Percentiles rank a stretch among this genome's conserved stretches.
Conservation (phyloP, 2,329 filamentous ascomycete species). For the Aspergillus spinulosporus region DNA sequence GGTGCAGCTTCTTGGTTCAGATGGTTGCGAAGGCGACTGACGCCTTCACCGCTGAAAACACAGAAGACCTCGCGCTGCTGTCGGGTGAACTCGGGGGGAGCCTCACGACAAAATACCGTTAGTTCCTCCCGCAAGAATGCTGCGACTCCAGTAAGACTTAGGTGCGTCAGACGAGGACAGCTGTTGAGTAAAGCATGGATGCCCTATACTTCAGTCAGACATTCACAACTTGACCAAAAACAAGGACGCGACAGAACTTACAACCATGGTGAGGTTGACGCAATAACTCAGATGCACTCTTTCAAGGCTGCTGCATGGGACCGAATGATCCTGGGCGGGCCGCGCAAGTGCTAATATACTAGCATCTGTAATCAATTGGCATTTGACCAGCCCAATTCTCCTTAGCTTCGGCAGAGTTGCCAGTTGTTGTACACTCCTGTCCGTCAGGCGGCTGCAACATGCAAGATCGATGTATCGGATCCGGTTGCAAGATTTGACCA, state of each 20-base stretch:
- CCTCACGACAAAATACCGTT: slow-evolving; percentile 79
- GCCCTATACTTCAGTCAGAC: slow-evolving; percentile 57
- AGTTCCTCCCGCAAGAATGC: slow-evolving; percentile 90
- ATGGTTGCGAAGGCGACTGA: slow-evolving; percentile 72
- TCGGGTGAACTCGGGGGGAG: slow-evolving; percentile 87
- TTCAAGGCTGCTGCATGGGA: slow-evolving; percentile 72
- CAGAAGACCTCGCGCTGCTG: slow-evolving; percentile 96
- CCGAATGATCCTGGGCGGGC: slow-evolving; percentile 56
- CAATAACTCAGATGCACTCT: slow-evolving; percentile 97
- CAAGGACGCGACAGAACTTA: slow-evolving; percentile 46
- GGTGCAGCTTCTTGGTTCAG: slow-evolving; percentile 58
- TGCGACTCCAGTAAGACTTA: slow-evolving; percentile 90
- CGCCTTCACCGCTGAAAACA: slow-evolving; percentile 89
- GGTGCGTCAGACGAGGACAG: slow-evolving; percentile 87
- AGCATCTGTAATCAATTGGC: slow-evolving; percentile 80
- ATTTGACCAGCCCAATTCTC: slow-evolving; percentile 93
- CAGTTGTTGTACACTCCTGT: slow-evolving; percentile 78
- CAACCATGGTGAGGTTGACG: slow-evolving; percentile 75
- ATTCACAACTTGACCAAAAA: background rate
- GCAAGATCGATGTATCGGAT: slow-evolving; percentile 97
- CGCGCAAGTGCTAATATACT: slow-evolving; percentile 83
- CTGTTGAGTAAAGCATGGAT: slow-evolving; percentile 86
- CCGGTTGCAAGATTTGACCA: slow-evolving; percentile 84
- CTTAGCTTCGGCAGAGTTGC: slow-evolving; percentile 89
- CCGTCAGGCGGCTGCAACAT: slow-evolving; percentile 88